Percentiles rank a stretch among this genome's conserved stretches.
Conservation (phyloP, 169 alveolate species). For the Cyclospora cayetanensis region DNA sequence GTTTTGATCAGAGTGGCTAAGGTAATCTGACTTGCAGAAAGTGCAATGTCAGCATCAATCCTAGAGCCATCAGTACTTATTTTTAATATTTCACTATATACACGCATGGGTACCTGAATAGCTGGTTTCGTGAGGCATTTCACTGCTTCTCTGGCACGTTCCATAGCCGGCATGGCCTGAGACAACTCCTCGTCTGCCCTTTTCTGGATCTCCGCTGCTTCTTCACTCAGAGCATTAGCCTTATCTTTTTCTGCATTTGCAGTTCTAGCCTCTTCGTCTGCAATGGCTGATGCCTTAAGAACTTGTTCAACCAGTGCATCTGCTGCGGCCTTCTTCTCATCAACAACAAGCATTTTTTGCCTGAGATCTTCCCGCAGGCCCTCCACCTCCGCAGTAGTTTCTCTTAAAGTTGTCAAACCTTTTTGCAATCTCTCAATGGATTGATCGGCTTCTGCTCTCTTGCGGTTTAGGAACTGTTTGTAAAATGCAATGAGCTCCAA, state of each 20-base stretch:
- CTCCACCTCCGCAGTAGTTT: conserved; percentile 90
- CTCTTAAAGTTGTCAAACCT: conserved; percentile 91
- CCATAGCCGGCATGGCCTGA: conserved; percentile 97
- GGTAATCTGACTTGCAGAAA: too few relatives aligned
- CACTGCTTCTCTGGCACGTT: conserved; percentile 94
- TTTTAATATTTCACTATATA: too few relatives aligned
- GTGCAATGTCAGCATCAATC: too few relatives aligned
- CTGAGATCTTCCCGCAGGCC: conserved; percentile 91
- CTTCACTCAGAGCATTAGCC: conserved; percentile 87
- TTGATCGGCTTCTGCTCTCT: conserved; percentile 85
- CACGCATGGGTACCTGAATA: conserved; percentile 81
- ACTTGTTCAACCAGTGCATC: conserved; percentile 91
- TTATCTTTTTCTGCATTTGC: conserved; percentile 92
- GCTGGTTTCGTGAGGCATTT: conserved; percentile 93
- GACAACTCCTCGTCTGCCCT: conserved; percentile 93
- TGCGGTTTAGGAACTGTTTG: conserved; percentile 87
- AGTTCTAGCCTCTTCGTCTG: conserved; percentile 92
- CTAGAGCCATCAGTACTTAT: too few relatives aligned
- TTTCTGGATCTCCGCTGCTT: conserved; percentile 88
- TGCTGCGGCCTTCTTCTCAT: conserved; percentile 90
- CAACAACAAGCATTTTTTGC: conserved; percentile 92
- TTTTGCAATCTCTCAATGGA: conserved; percentile 88
- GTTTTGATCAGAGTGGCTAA: too few relatives aligned
- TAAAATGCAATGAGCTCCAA: conserved; percentile 94
- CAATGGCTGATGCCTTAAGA: conserved; percentile 92